These are phyloP conservation scores for Botrytis hyacinthi DNA, from an alignment of 2,329 filamentous ascomycete species.

Conservation along the genomic window DNA sequence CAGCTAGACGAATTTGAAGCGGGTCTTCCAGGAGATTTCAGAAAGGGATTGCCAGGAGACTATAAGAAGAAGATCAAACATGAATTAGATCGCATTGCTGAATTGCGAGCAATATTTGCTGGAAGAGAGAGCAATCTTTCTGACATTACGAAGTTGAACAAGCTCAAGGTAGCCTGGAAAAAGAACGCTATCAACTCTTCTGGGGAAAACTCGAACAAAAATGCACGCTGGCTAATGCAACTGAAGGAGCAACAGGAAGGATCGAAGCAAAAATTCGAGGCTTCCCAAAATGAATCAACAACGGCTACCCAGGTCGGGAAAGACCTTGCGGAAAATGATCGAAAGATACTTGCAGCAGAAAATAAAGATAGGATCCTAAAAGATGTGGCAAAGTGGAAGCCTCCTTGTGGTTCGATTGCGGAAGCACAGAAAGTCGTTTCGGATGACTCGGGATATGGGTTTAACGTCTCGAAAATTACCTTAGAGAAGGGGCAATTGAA, in stretches of 20 bases:
- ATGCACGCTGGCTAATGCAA: too few species aligned
- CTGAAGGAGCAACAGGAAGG: fast-evolving
- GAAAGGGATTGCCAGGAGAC: fast-evolving
- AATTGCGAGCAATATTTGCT: not conserved
- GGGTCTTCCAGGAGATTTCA: fast-evolving
- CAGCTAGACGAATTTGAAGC: not conserved
- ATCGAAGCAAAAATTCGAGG: fast-evolving
- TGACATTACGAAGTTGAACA: fast-evolving
- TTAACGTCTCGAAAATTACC: not conserved
- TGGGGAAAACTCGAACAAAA: too few species aligned
- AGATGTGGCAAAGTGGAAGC: not conserved
- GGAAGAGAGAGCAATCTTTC: fast-evolving
- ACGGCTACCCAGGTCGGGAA: not conserved
- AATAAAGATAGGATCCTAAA: not conserved
- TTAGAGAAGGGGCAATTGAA: fast-evolving
- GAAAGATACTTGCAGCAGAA: not conserved
- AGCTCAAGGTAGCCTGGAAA: not conserved
- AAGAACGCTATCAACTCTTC: not conserved
- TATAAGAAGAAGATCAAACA: fast-evolving
- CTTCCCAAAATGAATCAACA: not conserved
- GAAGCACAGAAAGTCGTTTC: not conserved
- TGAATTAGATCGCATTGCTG: not conserved
- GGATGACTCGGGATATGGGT: not conserved
- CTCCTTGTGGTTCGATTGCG: not conserved
- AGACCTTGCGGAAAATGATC: fast-evolving